Conservation (phyloP, 495 filamentous ascomycete genomes). For the Penicillium goetzii region DNA sequence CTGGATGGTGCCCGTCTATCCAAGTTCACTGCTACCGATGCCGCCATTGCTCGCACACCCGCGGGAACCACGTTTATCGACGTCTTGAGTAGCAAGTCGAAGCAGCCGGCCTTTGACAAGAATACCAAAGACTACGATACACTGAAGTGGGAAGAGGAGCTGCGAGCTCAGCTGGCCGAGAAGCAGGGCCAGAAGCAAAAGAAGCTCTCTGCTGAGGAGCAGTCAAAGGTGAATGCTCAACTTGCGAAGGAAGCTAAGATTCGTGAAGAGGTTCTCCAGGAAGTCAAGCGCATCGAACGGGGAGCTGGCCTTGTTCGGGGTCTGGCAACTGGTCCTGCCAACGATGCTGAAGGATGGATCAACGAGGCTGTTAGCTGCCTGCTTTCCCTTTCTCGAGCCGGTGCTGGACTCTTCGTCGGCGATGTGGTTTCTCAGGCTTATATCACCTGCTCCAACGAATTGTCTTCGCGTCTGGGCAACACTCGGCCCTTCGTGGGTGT, state of each 20-base stretch:
- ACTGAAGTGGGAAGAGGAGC: slow-evolving; percentile 93
- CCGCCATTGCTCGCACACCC: slow-evolving; percentile 85
- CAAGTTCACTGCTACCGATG: slow-evolving; percentile 79
- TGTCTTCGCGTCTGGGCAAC: slow-evolving; percentile 74
- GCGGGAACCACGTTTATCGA: slow-evolving; percentile 88
- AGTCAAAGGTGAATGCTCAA: slow-evolving; percentile 87
- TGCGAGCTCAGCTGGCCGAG: slow-evolving; percentile 81
- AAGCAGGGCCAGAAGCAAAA: slow-evolving; percentile 90
- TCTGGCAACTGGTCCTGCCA: slow-evolving; percentile 83
- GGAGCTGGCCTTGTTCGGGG: slow-evolving; percentile 83
- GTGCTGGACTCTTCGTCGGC: slow-evolving; percentile 78
- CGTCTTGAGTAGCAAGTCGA: slow-evolving; percentile 77
- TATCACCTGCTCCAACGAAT: slow-evolving; percentile 71
- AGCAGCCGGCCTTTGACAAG: slow-evolving; percentile 69
- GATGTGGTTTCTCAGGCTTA: slow-evolving; percentile 79
- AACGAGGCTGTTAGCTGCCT: slow-evolving; percentile 72
- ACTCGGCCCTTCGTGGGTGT: slow-evolving; percentile 82
- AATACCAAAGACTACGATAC: slow-evolving; percentile 93
- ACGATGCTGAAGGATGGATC: slow-evolving; percentile 84
- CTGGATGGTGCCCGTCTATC: slow-evolving; percentile 67
- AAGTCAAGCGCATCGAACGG: slow-evolving; percentile 70
- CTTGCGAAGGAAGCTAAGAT: slow-evolving; percentile 83
- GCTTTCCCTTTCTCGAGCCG: slow-evolving; percentile 71
- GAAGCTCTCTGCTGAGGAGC: slow-evolving; percentile 88
- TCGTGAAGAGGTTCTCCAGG: slow-evolving; percentile 64